Percentiles rank a stretch among this genome's conserved stretches.
Conservation (phyloP, 768 basidiomycete species). For the Mycena alexandri region DNA sequence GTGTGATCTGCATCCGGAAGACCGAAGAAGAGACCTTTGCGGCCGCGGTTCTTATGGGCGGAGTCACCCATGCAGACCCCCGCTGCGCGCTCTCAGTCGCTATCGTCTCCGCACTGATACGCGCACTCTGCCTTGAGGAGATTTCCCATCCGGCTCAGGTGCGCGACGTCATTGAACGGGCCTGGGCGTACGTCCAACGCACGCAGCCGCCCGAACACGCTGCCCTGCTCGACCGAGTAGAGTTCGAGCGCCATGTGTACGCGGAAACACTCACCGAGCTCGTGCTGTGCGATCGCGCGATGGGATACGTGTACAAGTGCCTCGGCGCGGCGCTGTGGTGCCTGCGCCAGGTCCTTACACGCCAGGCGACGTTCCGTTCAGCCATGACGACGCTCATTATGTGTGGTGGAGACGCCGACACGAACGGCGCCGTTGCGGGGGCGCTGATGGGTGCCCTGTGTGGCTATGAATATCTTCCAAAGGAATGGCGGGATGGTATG, state of each 20-base stretch:
- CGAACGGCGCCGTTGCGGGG: constrained; percentile 41
- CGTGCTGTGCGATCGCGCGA: constrained; percentile 30
- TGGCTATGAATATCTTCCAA: constrained; percentile 38
- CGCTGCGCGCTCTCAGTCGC: constrained; percentile 41
- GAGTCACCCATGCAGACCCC: constrained; percentile 41
- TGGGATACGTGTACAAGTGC: constrained; percentile 44
- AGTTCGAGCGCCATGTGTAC: constrained; percentile 37
- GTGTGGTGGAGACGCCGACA: constrained; percentile 41
- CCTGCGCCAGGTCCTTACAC: constrained; percentile 33
- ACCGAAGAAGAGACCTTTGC: constrained; percentile 40
- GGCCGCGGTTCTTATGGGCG: constrained; percentile 38
- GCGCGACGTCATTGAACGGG: constrained; percentile 35
- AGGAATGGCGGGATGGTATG: constrained; percentile 42
- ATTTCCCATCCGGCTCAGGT: constrained; percentile 28
- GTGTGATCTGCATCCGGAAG: constrained; percentile 38
- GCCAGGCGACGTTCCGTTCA: constrained; percentile 38
- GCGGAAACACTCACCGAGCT: constrained; percentile 34
- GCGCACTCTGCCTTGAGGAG: constrained; percentile 36
- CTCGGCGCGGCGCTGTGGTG: constrained; percentile 41
- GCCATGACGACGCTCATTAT: constrained; percentile 40
- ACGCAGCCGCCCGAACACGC: constrained; percentile 15
- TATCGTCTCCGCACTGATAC: constrained; percentile 39
- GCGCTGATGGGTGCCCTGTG: constrained; percentile 40
- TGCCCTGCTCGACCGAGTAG: constrained; percentile 32
- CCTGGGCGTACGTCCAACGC: constrained; percentile 32